Evolutionary conservation across 2,329 filamentous ascomycete genomes (phyloP).

Genomic region (Bimuria novae-zelandiae): DNA sequence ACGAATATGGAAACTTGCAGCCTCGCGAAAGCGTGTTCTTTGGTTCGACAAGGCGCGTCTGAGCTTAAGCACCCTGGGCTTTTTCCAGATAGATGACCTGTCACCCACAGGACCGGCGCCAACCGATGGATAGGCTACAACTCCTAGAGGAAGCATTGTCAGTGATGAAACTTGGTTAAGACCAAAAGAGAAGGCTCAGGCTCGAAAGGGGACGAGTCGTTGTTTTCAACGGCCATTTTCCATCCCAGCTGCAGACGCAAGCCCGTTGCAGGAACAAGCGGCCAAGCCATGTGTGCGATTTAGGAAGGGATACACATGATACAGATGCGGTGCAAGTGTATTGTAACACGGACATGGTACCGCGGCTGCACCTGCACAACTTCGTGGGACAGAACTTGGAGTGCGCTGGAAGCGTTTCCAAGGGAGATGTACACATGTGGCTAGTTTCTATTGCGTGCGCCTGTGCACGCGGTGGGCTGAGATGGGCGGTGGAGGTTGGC

Average conservation of each 20-base stretch:
- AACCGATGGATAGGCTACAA: slow-evolving; percentile 43
- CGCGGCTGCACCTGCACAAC: slow-evolving; percentile 30
- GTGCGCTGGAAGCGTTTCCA: slow-evolving; percentile 6
- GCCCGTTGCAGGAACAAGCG: slow-evolving; percentile 34
- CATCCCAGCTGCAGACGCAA: slow-evolving; percentile 34
- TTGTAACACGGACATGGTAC: slow-evolving; percentile 37
- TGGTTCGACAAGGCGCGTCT: slow-evolving; percentile 34
- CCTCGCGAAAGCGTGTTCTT: slow-evolving; percentile 31
- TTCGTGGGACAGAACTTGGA: slow-evolving; percentile 29
- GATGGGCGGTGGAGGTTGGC: background rate
- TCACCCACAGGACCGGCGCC: slow-evolving; percentile 41
- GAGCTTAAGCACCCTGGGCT: slow-evolving; percentile 34
- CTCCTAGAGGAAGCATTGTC: slow-evolving; percentile 49
- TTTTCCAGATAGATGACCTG: slow-evolving; percentile 39
- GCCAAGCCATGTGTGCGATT: slow-evolving; percentile 37
- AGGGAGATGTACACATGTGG: slow-evolving; percentile 2
- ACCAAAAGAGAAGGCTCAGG: slow-evolving; percentile 24
- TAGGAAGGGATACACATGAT: slow-evolving; percentile 33
- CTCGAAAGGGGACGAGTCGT: slow-evolving; percentile 32
- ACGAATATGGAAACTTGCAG: slow-evolving; percentile 34
- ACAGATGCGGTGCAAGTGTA: slow-evolving; percentile 37
- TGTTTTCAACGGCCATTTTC: slow-evolving; percentile 39
- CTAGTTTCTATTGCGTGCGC: background rate
- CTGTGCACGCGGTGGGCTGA: slow-evolving; percentile 2
- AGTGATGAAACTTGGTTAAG: slow-evolving; percentile 31